phyloP scores from a whole-genome alignment of 768 basidiomycete species.

The Tylopilus cervinicoccineus region DNA sequence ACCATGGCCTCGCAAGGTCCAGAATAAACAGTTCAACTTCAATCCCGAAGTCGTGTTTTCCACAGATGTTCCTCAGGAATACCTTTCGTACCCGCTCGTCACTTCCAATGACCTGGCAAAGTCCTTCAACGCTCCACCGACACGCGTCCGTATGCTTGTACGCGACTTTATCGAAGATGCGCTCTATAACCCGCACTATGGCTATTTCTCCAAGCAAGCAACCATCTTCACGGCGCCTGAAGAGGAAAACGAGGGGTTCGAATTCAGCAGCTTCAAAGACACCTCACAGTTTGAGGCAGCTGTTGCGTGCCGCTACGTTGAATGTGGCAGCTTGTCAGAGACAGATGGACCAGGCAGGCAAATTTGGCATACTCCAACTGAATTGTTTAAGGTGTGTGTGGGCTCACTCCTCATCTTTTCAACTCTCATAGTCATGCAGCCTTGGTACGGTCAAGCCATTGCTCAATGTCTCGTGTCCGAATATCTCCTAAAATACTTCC shows the following conservation, averaged over 20 bases:
- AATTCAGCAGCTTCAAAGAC: slow-evolving; percentile 67
- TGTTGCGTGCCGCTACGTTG: slow-evolving; percentile 72
- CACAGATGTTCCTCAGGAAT: slow-evolving; percentile 40
- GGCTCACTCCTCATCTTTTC: not conserved
- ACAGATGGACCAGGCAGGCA: slow-evolving; percentile 75
- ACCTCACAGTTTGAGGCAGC: slow-evolving; percentile 75
- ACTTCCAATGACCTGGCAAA: slow-evolving; percentile 67
- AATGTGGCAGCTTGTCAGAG: slow-evolving; percentile 57
- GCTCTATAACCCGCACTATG: slow-evolving; percentile 95
- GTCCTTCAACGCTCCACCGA: slow-evolving; percentile 54
- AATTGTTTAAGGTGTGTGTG: slow-evolving; percentile 81
- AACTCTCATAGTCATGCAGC: slow-evolving; percentile 45
- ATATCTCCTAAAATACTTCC: slow-evolving; percentile 92
- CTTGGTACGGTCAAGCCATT: slow-evolving; percentile 90
- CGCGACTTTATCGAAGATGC: slow-evolving; percentile 97
- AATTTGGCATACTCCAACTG: slow-evolving; percentile 98
- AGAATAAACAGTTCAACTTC: slow-evolving; percentile 72
- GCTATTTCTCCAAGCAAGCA: slow-evolving; percentile 93
- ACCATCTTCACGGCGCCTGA: slow-evolving; percentile 73
- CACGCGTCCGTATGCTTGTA: slow-evolving; percentile 85
- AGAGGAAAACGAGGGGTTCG: slow-evolving; percentile 45
- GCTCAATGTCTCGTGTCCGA: slow-evolving; percentile 86
- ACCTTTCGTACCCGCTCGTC: slow-evolving; percentile 51
- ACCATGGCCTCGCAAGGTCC: slow-evolving; percentile 7
- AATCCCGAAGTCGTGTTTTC: slow-evolving; percentile 59